Evolutionary conservation across 2,329 filamentous ascomycete genomes (phyloP).

Genomic region (Neurospora sp.): DNA sequence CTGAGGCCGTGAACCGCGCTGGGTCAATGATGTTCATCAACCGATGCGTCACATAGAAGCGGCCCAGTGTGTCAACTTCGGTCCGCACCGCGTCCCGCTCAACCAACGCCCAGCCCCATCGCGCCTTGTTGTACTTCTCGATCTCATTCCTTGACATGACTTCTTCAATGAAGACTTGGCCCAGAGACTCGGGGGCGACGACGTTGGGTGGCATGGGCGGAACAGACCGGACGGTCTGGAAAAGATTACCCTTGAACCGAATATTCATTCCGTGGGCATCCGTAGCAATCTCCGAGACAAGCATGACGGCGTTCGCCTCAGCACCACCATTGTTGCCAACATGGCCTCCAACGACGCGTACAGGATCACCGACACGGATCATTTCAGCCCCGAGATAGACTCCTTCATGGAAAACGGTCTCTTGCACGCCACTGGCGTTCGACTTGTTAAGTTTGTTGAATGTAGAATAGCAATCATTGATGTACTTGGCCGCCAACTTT

Average conservation of each 20-base stretch:
- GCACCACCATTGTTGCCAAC: background rate
- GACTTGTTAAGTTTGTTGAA: conserved; percentile 20
- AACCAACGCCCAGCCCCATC: conserved; percentile 25
- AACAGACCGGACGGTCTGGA: conserved; percentile 15
- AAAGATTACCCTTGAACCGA: conserved; percentile 21
- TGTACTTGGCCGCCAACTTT: conserved; percentile 26
- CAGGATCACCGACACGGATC: conserved; percentile 24
- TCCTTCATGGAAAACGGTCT: conserved; percentile 19
- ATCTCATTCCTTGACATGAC: conserved; percentile 16
- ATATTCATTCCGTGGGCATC: conserved; percentile 7
- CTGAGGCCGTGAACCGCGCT: conserved; percentile 26
- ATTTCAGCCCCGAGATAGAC: conserved; percentile 28
- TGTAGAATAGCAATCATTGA: conserved; percentile 26
- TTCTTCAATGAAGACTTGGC: conserved; percentile 20
- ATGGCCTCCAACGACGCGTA: conserved; percentile 19
- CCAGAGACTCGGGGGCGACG: conserved; percentile 11
- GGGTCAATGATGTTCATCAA: conserved; percentile 41
- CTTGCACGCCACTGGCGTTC: conserved; percentile 4
- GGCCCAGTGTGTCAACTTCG: conserved; percentile 39
- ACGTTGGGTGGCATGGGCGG: conserved; percentile 6
- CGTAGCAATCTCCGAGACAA: conserved; percentile 19
- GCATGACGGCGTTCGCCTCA: conserved; percentile 19
- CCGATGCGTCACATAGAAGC: conserved; percentile 48
- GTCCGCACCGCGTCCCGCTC: conserved; percentile 19
- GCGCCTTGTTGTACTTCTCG: conserved; percentile 13